A percentile compares a stretch with the other conserved stretches of the same genome.
Evolutionary conservation across 169 alveolate genomes (phyloP).

Genomic region (Plasmodium gonderi): DNA sequence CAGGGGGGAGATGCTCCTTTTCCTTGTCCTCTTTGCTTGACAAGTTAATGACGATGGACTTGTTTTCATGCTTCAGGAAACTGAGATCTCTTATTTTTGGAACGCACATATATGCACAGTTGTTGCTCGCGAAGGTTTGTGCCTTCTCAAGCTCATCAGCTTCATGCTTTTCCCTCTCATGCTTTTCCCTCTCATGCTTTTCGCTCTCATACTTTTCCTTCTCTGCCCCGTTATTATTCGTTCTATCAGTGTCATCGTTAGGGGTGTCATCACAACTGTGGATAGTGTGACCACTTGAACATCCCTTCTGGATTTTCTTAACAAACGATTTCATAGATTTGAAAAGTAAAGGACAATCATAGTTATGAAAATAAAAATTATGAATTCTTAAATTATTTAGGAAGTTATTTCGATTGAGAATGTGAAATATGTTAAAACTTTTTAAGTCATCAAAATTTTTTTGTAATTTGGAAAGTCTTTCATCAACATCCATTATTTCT

Average conservation of each 20-base stretch:
- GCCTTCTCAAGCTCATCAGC: not conserved
- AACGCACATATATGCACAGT: conserved; percentile 26
- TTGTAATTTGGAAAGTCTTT: conserved; percentile 33
- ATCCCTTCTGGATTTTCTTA: not conserved
- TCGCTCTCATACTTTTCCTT: not conserved
- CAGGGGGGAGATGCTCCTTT: not conserved
- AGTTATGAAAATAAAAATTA: conserved; percentile 16
- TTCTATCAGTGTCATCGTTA: not conserved
- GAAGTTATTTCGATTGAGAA: conserved; percentile 23
- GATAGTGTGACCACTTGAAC: not conserved
- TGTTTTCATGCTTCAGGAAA: conserved; percentile 22
- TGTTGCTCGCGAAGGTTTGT: not conserved
- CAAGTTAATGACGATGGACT: conserved; percentile 32
- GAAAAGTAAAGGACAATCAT: conserved; percentile 5
- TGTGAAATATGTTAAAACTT: conserved; percentile 18
- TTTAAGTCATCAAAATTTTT: conserved; percentile 53
- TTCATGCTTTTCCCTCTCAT: not conserved
- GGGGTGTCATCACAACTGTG: too few relatives aligned
- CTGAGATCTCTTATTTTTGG: conserved; percentile 48
- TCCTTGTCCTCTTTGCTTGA: conserved; percentile 13
- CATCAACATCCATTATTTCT: conserved; percentile 47
- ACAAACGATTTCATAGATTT: conserved; percentile 29
- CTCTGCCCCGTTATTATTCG: not conserved
- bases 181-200: not conserved
- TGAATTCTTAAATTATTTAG: conserved; percentile 16